A percentile compares a stretch with the other conserved stretches of the same genome.
These are phyloP conservation scores for Irpex sp. DNA, from an alignment of 1,284 basidiomycete genomes.

Conservation along the genomic window DNA sequence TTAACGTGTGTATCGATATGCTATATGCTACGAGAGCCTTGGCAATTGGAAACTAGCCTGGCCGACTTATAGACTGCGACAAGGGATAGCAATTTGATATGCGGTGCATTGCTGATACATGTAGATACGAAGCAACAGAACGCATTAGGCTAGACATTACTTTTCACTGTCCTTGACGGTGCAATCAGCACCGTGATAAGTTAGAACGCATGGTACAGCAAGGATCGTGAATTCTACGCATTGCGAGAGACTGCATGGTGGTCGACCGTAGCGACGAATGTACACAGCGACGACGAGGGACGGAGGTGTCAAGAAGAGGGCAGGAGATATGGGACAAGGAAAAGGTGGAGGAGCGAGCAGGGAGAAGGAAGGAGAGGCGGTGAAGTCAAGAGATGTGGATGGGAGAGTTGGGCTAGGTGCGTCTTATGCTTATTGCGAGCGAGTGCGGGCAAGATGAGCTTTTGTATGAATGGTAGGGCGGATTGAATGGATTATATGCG, in stretches of 20 bases:
- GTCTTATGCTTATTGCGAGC: not conserved
- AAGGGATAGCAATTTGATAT: conserved; percentile 15
- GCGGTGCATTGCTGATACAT: conserved; percentile 17
- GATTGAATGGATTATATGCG: not conserved
- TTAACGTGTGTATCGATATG: no score
- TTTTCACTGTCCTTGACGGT: conserved; percentile 19
- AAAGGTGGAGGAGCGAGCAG: not conserved
- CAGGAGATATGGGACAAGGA: not conserved
- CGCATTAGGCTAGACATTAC: conserved; percentile 21
- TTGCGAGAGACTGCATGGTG: conserved; percentile 7
- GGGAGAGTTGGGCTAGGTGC: not conserved
- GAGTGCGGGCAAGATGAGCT: not conserved
- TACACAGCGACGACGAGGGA: not conserved
- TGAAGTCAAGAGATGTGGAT: not conserved
- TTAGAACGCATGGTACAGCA: conserved; percentile 7
- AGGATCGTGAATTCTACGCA: conserved; percentile 9
- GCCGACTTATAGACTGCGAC: not conserved
- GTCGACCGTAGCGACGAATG: conserved; percentile 7
- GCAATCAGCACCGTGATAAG: conserved; percentile 15
- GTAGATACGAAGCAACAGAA: conserved; percentile 18
- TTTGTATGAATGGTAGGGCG: not conserved
- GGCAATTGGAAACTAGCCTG: not conserved
- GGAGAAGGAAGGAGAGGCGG: not conserved
- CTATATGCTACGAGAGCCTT: no score
- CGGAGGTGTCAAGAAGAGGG: conserved; percentile 1